phyloP scores from a whole-genome alignment of 2,329 filamentous ascomycete genomes.

The Hirsutella minnesotensis region DNA sequence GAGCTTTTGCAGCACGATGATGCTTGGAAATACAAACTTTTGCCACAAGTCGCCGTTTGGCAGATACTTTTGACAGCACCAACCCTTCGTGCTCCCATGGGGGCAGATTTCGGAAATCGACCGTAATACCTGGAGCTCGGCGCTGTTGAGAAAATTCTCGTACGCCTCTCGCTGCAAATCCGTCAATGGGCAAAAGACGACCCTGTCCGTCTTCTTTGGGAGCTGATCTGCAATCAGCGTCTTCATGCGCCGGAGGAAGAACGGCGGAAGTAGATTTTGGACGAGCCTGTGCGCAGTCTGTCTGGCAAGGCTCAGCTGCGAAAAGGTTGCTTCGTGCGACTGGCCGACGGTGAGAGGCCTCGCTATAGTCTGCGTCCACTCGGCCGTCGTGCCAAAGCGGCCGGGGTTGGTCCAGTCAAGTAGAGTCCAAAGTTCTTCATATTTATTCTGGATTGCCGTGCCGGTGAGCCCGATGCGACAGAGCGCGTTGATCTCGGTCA shows the following conservation, averaged over 20 bases:
- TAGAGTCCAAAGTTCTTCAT: slow-evolving; percentile 92
- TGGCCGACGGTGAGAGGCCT: slow-evolving; percentile 77
- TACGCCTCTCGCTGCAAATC: slow-evolving; percentile 73
- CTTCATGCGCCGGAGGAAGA: slow-evolving; percentile 91
- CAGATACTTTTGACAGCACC: slow-evolving; percentile 60
- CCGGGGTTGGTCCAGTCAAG: slow-evolving; percentile 95
- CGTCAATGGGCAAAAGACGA: slow-evolving; percentile 90
- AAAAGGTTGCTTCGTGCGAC: slow-evolving; percentile 78
- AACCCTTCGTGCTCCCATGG: slow-evolving; percentile 56
- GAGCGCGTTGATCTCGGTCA: slow-evolving; percentile 82
- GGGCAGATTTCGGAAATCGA: slow-evolving; percentile 55
- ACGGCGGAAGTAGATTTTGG: slow-evolving; percentile 74
- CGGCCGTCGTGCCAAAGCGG: slow-evolving; percentile 45
- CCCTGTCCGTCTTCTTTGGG: slow-evolving; percentile 86
- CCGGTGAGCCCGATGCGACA: slow-evolving; percentile 90
- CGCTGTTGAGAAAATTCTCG: slow-evolving; percentile 60
- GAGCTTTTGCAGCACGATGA: slow-evolving; percentile 73
- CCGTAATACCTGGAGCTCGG: slow-evolving; percentile 58
- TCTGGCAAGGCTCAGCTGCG: slow-evolving; percentile 70
- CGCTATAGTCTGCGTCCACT: slow-evolving; percentile 71
- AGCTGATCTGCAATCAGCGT: slow-evolving; percentile 82
- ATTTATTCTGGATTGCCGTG: slow-evolving; percentile 95
- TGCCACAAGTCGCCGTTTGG: slow-evolving; percentile 58
- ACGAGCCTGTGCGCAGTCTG: slow-evolving; percentile 77
- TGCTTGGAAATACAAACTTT: slow-evolving; percentile 71